Base-by-base conservation (phyloP, 257 asterid species). In the Capsicum chinense region DNA sequence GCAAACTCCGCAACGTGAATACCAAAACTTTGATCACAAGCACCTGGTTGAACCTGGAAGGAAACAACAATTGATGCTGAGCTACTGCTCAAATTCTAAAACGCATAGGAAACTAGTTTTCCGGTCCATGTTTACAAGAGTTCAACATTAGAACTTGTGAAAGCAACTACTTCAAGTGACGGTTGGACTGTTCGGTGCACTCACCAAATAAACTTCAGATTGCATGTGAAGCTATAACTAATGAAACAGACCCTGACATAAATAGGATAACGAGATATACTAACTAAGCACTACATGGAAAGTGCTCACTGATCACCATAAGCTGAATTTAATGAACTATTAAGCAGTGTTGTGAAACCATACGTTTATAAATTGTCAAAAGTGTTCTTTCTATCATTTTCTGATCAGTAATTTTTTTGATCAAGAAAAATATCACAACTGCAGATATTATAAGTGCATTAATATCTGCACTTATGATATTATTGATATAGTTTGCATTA, bases 1-100 rank as follows among this genome's bases (percentile, higher is more conserved):
- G 99, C 99, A 87, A 96, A 94, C 87, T 96, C 99, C 58, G 99
- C 99, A 64, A 96, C 99, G 86, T 94, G 99, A 84, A 96, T 94
- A 58, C 99, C 99, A 81, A 96, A 96, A 91, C 99, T 96, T 87
- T 96, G 99, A 91, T 96, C 99, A 83, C 99, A 96, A 62, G 99
- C 95, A 48, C 99, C 97, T 39, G 95, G 94, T 84, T 94, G 95
- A 84, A 96, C 98, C 99, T 96, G 89, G 81, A 90, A 85, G 86
- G 59, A 14, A 16, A 76, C 81, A 76, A 14, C 5, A 4, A 17
- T 76, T 52, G 64, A 76, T 76, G 64, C 33, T 26, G 79, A 44
- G 81, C 81, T 52, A 76, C 81, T 74, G 62, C 64, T 26, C 81
- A 54, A 37, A 7, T 26, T 76, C 81, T 76, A 54, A 76, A 52